A percentile compares a stretch with the other conserved stretches of the same genome.
Conservation (phyloP, 2,329 filamentous ascomycete species). For the Pseudogymnoascus sp. region DNA sequence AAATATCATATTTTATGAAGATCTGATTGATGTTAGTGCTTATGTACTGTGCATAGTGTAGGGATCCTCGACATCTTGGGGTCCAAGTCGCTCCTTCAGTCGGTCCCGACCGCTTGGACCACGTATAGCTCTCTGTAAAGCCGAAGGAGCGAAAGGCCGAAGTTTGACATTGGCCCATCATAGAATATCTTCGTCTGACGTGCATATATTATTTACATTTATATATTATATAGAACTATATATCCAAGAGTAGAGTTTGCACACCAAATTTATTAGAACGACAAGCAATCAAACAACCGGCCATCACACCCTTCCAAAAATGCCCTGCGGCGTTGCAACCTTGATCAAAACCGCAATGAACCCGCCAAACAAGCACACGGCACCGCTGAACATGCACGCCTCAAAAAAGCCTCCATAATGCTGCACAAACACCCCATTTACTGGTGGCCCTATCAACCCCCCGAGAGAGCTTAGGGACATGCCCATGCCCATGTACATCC, state of each 20-base stretch:
- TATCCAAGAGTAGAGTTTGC: neutral
- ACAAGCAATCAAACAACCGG: neutral
- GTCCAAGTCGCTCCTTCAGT: neutral
- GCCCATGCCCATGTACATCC: slow-evolving; percentile 49
- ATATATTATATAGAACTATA: neutral
- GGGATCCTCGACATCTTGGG: neutral
- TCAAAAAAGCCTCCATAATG: slow-evolving; percentile 34
- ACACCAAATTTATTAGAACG: neutral
- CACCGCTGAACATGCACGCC: slow-evolving; percentile 30
- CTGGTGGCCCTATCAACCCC: slow-evolving; percentile 41
- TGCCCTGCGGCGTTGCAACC: slow-evolving; percentile 29
- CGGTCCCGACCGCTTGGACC: neutral
- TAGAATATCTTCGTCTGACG: neutral
- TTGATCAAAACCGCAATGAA: slow-evolving; percentile 32
- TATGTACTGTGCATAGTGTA: neutral
- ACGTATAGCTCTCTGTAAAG: neutral
- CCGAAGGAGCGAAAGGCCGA: slow-evolving; percentile 1
- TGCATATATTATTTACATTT: neutral
- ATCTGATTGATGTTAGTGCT: neutral
- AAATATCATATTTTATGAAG: neutral
- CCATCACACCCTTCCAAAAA: slow-evolving; percentile 29
- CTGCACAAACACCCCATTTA: slow-evolving; percentile 39
- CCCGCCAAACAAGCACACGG: slow-evolving; percentile 31
- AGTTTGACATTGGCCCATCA: neutral
- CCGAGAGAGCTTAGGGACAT: slow-evolving; percentile 38